Base-by-base conservation (phyloP, 371 early-diverging fungal genomes). In the Mycotypha africana region DNA sequence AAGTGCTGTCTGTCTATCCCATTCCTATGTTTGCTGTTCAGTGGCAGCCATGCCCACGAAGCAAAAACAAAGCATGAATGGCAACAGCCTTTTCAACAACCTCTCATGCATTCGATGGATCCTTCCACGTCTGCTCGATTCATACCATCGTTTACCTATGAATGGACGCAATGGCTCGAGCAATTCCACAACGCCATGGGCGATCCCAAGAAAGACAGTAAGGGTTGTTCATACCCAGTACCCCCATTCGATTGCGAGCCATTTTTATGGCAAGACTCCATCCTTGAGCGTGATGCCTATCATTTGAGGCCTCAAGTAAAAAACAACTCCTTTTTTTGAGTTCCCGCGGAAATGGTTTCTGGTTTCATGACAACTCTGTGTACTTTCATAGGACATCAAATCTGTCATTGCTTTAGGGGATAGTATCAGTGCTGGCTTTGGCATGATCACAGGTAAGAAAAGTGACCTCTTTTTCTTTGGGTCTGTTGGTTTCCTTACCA, bases 321-420 rank as follows among this genome's bases (percentile, higher is more conserved):
- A n/a, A n/a, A n/a, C n/a, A n/a, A n/a, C n/a, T n/a, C n/a, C n/a
- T n/a, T n/a, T n/a, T n/a, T n/a, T n/a, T n/a, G n/a, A n/a, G n/a
- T n/a, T n/a, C n/a, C n/a, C n/a, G n/a, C n/a, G n/a, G n/a, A n/a
- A n/a, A n/a, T n/a, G n/a, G n/a, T n/a, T n/a, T n/a, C n/a, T n/a
- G n/a, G n/a, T n/a, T n/a, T n/a, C n/a, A n/a, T n/a, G n/a, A n/a
- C n/a, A n/a, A n/a, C n/a, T n/a, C n/a, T n/a, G n/a, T n/a, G n/a
- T n/a, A n/a, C n/a, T n/a, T n/a, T n/a, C n/a, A n/a, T n/a, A 85
- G 74, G 84, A 85, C 37, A 81, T 85, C 42, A 76, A 73, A 62
- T 70, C 79, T 8, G 69, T 85, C 28, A 74, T 83, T 22, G 79
- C 84, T 12, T 58, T 88, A 11, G 88, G 85, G 12, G 88, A 85